Conservation (phyloP, 2,329 filamentous ascomycete species). For the Dothistroma pini region DNA sequence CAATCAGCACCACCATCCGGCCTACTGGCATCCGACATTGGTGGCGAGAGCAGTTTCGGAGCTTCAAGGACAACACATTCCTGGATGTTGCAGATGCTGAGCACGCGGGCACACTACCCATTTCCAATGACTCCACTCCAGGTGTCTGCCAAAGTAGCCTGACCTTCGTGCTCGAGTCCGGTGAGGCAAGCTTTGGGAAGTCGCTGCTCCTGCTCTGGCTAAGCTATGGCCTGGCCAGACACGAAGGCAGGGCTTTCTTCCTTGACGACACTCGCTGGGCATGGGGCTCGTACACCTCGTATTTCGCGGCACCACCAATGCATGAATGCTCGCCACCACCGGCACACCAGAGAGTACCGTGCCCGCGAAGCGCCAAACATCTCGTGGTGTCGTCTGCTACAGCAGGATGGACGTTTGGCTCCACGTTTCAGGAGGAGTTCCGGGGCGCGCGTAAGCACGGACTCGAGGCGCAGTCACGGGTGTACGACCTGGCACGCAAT, state of each 20-base stretch:
- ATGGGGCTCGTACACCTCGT: conserved; percentile 70
- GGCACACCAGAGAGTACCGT: conserved; percentile 72
- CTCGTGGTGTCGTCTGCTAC: conserved; percentile 70
- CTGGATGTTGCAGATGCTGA: conserved; percentile 73
- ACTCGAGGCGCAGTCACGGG: conserved; percentile 48
- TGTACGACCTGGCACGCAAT: conserved; percentile 64
- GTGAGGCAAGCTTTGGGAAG: conserved; percentile 72
- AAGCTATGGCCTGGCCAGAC: conserved; percentile 72
- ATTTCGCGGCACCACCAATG: conserved; percentile 64
- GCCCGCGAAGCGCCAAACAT: conserved; percentile 71
- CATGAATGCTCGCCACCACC: conserved; percentile 68
- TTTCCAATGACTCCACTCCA: conserved; percentile 12
- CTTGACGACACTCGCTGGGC: conserved; percentile 80
- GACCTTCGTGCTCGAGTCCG: conserved; percentile 72
- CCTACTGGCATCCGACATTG: conserved; percentile 37
- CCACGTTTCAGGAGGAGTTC: conserved; percentile 52
- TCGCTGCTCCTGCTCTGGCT: conserved; percentile 78
- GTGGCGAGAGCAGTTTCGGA: conserved; percentile 51
- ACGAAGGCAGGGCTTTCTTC: conserved; percentile 74
- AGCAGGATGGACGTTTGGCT: conserved; percentile 60
- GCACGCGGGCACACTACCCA: conserved; percentile 55
- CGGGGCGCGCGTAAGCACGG: conserved; percentile 25
- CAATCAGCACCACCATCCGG: conserved; percentile 21
- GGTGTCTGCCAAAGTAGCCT: conserved; percentile 66
- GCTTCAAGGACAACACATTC: conserved; percentile 61